Percentiles rank a stretch among this genome's conserved stretches.
Conservation (phyloP, 2,329 filamentous ascomycete species). For the Fusarium penzigii region DNA sequence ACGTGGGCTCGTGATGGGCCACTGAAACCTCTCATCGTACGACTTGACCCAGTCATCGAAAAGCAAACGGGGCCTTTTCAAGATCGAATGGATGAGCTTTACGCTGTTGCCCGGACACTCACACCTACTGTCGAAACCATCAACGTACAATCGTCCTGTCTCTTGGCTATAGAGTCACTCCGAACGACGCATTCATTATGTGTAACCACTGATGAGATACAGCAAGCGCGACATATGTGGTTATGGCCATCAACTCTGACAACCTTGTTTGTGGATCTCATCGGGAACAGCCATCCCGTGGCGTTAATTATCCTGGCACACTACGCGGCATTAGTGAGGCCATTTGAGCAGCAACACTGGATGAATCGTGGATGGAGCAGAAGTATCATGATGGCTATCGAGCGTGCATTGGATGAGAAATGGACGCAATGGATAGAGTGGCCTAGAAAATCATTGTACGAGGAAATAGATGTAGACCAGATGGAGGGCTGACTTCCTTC, state of each 20-base stretch:
- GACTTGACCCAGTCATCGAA: background rate
- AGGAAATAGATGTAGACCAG: conserved; percentile 12
- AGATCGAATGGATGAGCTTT: conserved; percentile 9
- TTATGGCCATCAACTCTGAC: conserved; percentile 18
- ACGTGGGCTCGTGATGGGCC: conserved; percentile 11
- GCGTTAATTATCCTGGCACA: conserved; percentile 15
- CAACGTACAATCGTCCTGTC: conserved; percentile 13
- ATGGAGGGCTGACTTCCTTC: conserved; percentile 2
- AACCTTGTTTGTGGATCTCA: conserved; percentile 12
- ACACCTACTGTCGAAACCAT: conserved; percentile 12
- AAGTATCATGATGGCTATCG: conserved; percentile 6
- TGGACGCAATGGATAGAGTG: conserved; percentile 15
- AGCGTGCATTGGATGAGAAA: conserved; percentile 4
- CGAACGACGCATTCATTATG: conserved; percentile 8
- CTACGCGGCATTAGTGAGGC: conserved; percentile 12
- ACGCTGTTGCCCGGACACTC: conserved; percentile 8
- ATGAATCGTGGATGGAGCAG: conserved; percentile 13
- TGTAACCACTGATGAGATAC: background rate
- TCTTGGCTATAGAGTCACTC: conserved; percentile 13
- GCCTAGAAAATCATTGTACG: conserved; percentile 10
- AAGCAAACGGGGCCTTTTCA: conserved; percentile 12
- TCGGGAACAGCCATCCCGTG: conserved; percentile 12
- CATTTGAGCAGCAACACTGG: conserved; percentile 15
- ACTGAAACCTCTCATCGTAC: conserved; percentile 7
- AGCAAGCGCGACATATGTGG: conserved; percentile 9